Evolutionary conservation across 1,139 yeast species (phyloP), one percentile per base, ranked within the genome.

Genomic region (Diutina neorugosa): DNA sequence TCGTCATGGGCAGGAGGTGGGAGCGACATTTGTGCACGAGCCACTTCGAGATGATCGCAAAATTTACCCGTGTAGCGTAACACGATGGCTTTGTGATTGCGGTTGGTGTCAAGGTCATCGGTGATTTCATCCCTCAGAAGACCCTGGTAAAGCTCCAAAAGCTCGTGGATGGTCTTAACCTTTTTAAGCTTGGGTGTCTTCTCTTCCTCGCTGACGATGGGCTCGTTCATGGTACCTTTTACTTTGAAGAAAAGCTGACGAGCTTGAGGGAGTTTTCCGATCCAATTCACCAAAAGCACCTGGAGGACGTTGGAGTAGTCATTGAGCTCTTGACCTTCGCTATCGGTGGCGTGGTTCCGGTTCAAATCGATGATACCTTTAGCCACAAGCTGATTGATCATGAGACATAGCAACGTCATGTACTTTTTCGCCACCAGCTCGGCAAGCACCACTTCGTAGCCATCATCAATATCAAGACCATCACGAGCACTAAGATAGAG

Each of bases 401-500:
- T 79, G 51, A 83, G 63, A 64, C 90, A 84, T 25, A 83, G 73
- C 48, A 82, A 63, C 54, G 71, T 71, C 62, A 84, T 73, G 55
- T 74, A 65, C 57, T 79, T 82, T 57, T 69, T 70, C 4, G 80
- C 78, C 56, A 74, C 73, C 27, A 76, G 67, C 44, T 67, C 71
- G 0, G 73, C 70, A 27, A 72, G 61, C 20, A 65, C 68, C 2
- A 69, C 68, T 53, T 67, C 65, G 44, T 66, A 63, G 0, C 72
- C 74, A 40, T 66, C 70, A 2, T 67, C 70, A 12, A 69, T 68
- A 44, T 67, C 69, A 18, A 70, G 65, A 3, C 73, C 69, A 70
- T 0, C 34, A 14, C 44, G 19, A 2, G 44, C 43, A 40, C 44
- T 49, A 21, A 84, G 64, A 57, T 71, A 78, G 14, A 76, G 71